phyloP scores from a whole-genome alignment of 2,329 filamentous ascomycete species.

The Neospermospora avenae region DNA sequence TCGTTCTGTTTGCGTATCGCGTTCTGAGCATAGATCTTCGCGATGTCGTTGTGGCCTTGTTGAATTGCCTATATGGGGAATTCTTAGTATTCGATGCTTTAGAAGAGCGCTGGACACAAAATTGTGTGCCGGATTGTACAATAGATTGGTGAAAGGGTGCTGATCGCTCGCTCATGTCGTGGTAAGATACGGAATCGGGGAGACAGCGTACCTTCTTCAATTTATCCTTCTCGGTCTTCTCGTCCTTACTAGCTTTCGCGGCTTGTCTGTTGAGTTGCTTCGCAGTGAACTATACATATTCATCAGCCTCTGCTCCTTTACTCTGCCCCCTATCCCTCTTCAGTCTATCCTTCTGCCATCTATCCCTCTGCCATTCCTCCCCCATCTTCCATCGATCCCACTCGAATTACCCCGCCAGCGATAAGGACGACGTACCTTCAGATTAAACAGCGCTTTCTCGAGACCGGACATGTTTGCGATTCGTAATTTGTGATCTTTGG shows the following conservation, averaged over 20 bases:
- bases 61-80: constrained; percentile 50
- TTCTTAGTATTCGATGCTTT: not conserved
- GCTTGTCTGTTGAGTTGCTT: constrained; percentile 62
- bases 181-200: not conserved
- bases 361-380: too few relatives aligned
- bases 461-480: constrained; percentile 52
- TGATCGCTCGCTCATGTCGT: not conserved
- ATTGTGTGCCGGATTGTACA: too few relatives aligned
- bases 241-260: constrained; percentile 58
- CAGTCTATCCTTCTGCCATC: too few relatives aligned
- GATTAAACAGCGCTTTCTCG: constrained; percentile 59
- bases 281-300: constrained; percentile 48
- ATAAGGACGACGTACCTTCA: constrained; percentile 46
- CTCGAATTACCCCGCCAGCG: constrained; percentile 8
- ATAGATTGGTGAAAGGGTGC: not conserved
- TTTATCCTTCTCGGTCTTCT: constrained; percentile 58
- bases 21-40: constrained; percentile 61
- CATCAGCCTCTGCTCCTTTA: too few relatives aligned
- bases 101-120: too few relatives aligned
- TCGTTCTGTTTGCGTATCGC: constrained; percentile 62
- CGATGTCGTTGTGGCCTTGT: constrained; percentile 56
- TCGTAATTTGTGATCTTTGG: too few relatives aligned
- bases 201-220: constrained; percentile 50
- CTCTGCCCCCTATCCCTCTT: too few relatives aligned
- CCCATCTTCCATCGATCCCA: too few relatives aligned